Evolutionary conservation across 106 monocot species (phyloP).

Genomic region (Hemerocallis citrina): DNA sequence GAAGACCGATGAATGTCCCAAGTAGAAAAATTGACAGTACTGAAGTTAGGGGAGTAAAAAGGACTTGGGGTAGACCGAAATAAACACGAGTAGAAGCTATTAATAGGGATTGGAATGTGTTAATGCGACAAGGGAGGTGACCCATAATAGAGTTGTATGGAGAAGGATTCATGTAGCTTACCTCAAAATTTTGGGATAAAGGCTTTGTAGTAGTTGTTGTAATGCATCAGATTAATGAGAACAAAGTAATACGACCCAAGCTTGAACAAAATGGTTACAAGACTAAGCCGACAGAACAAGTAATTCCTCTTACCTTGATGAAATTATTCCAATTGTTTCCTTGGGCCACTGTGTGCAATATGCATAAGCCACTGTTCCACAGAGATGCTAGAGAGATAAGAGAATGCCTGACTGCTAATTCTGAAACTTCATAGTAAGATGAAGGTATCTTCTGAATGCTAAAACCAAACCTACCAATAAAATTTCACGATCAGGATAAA

Average conservation of each 20-base stretch:
- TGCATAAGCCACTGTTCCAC: slow-evolving; percentile 57
- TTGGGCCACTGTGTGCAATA: slow-evolving; percentile 31
- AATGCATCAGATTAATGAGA: background rate
- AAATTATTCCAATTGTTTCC: slow-evolving; percentile 48
- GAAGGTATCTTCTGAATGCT: slow-evolving; percentile 43
- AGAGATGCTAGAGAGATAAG: slow-evolving; percentile 30
- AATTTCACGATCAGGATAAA: no score
- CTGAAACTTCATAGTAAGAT: slow-evolving; percentile 59
- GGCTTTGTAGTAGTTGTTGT: no score
- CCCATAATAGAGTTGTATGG: no score
- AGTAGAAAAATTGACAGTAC: no score
- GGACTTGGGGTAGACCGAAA: no score
- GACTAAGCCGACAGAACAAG: background rate
- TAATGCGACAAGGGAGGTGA: no score
- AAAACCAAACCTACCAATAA: slow-evolving; percentile 49
- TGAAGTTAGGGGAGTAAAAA: no score
- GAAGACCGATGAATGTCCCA: no score
- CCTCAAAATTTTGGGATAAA: no score
- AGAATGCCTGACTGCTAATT: slow-evolving; percentile 22
- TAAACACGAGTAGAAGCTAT: no score
- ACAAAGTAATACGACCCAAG: background rate
- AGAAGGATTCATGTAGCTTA: no score
- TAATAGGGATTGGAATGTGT: no score
- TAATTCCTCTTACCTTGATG: slow-evolving; percentile 47
- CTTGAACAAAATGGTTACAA: background rate